phyloP scores from a whole-genome alignment of 148 eudicot species.

The Camellia sinensis region DNA sequence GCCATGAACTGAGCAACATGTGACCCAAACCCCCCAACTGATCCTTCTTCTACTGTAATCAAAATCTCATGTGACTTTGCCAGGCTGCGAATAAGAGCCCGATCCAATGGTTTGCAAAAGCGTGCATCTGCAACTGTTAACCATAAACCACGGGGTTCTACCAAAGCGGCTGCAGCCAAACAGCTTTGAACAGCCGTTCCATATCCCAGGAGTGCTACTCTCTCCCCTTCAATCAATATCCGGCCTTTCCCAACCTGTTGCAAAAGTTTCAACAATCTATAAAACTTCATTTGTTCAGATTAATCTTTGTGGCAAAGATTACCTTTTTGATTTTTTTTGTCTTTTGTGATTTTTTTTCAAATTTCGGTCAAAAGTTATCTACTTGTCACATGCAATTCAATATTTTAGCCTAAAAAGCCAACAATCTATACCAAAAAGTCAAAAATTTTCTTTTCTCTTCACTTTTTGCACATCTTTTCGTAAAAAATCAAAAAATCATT shows the following conservation, averaged over 20 bases:
- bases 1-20: conserved; percentile 96
- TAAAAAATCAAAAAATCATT: no score
- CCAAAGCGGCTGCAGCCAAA: conserved; percentile 67
- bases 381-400: no score
- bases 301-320: no score
- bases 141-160: conserved; percentile 55
- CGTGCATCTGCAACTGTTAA: conserved; percentile 90
- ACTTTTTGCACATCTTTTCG: no score
- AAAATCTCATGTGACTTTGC: conserved; percentile 74
- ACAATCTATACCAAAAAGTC: no score
- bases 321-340: no score
- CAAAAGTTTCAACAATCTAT: neutral
- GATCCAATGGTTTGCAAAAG: conserved; percentile 89
- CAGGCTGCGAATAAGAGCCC: conserved; percentile 56
- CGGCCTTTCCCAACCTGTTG: conserved; percentile 84
- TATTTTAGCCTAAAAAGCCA: no score
- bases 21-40: conserved; percentile 91
- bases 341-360: no score
- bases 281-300: neutral
- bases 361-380: no score
- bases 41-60: conserved; percentile 94
- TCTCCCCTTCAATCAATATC: conserved; percentile 68
- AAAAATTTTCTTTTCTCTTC: no score
- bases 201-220: conserved; percentile 81
- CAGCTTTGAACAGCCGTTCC: conserved; percentile 88